Evolutionary conservation across 306 rosid species (phyloP).

Genomic region (Glycine soja): DNA sequence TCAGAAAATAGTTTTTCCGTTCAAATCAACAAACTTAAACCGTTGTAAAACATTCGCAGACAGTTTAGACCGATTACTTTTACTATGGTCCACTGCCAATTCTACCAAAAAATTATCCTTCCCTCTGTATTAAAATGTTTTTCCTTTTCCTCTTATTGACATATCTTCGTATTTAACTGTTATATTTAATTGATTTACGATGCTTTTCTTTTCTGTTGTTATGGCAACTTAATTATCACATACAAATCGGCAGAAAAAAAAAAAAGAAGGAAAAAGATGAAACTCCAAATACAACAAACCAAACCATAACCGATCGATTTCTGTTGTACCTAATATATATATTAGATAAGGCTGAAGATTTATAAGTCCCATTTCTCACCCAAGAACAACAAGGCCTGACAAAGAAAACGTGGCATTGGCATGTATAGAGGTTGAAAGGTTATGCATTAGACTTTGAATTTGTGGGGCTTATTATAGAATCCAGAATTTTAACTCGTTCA

Average conservation of each 20-base stretch:
- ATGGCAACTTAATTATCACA: background rate
- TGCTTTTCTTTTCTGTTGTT: background rate
- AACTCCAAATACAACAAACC: constrained; percentile 47
- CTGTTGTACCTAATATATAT: constrained; percentile 48
- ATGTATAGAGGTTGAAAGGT: constrained; percentile 30
- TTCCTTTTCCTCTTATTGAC: background rate
- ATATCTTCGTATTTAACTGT: background rate
- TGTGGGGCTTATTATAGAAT: constrained; percentile 34
- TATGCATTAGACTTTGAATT: constrained; percentile 44
- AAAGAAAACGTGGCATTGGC: constrained; percentile 9
- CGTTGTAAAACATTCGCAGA: background rate
- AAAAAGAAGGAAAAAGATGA: constrained; percentile 15
- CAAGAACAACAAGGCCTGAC: background rate
- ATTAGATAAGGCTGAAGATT: constrained; percentile 44
- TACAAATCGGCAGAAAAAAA: background rate
- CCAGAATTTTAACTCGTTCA: constrained; percentile 45
- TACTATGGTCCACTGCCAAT: background rate
- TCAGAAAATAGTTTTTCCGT: background rate
- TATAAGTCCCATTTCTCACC: constrained; percentile 20
- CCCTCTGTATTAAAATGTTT: background rate
- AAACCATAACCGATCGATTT: constrained; percentile 33
- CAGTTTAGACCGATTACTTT: background rate
- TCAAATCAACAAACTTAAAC: constrained; percentile 1
- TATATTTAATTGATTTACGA: background rate
- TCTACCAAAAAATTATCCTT: background rate